Base-by-base conservation (phyloP, 2,329 filamentous ascomycete genomes). In the Thielaviopsis populi region DNA sequence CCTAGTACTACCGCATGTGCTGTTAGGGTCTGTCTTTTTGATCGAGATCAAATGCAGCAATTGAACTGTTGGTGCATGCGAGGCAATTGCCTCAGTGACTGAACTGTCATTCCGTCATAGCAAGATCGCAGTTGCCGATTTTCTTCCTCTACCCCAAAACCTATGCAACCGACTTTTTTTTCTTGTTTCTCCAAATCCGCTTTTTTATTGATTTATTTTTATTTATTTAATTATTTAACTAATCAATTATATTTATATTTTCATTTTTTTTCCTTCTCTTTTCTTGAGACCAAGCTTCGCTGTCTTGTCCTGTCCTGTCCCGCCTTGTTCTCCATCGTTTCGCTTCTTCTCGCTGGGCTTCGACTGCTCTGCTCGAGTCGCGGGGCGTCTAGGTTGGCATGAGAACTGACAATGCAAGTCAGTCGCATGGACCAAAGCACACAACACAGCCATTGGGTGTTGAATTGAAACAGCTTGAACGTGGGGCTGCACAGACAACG, bases 321-420 rank as follows among this genome's bases (percentile, higher is more conserved):
- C n/a, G n/a, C n/a, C n/a, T 46, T 7, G 15, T 46, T 13, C 24
- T 50, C 19, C 27, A 17, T 10, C 53, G 8, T n/a, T 56, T 33
- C 13, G 33, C 15, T 33, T n/a, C 13, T 37, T 56, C 17, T 56
- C 24, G 53, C 46, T 13, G 19, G 24, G 46, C 46, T 50, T 50
- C 15, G 7, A 27, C 22, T 15, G 46, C 46, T 37, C 22, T 15
- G 46, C 46, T 37, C 53, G 15, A 33, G 53, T 33, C 53, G 15
- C 24, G 7, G 8, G 53, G 15, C 53, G 53, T 33, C 53, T 27
- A 56, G 53, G 24, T 33, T 33, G 53, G 53, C 53, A 56, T 56
- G 53, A 56, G 53, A 56, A 56, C 53, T 56, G 53, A 56, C 53
- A 56, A 56, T 37, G 53, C 53, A 56, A 56, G 53, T 56, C 53